Percentiles rank a stretch among this genome's conserved stretches.
Conservation (phyloP, 164 flowering plant genomes). For the Umbellularia californica region DNA sequence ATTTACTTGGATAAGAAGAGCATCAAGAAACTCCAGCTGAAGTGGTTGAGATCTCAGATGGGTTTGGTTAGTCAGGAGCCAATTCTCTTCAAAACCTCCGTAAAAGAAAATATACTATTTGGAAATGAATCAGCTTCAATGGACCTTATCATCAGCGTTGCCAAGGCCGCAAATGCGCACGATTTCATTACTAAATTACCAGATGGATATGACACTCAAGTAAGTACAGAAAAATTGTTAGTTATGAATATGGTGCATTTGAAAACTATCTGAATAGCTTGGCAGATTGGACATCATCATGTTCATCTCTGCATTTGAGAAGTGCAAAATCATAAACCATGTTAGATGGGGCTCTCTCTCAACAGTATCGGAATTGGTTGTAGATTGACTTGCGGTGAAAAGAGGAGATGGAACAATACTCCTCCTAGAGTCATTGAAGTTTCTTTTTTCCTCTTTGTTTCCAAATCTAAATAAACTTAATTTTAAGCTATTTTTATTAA, state of each 20-base stretch:
- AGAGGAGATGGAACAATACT: not conserved
- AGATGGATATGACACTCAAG: slow-evolving; percentile 51
- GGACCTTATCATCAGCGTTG: slow-evolving; percentile 33
- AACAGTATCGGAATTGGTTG: not conserved
- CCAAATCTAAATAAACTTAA: too few species aligned
- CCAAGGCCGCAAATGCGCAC: slow-evolving; percentile 49
- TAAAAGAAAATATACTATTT: slow-evolving; percentile 41
- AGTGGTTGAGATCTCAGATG: slow-evolving; percentile 45
- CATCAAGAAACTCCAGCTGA: slow-evolving; percentile 35
- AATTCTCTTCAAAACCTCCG: slow-evolving; percentile 42
- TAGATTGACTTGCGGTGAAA: not conserved
- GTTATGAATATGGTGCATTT: not conserved
- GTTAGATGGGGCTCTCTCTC: not conserved
- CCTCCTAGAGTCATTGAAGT: too few species aligned
- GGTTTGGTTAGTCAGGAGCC: slow-evolving; percentile 56
- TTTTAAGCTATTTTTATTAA: too few species aligned
- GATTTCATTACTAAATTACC: slow-evolving; percentile 47
- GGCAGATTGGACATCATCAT: not conserved
- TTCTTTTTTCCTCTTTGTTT: too few species aligned
- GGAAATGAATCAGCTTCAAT: slow-evolving; percentile 48
- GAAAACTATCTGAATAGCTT: not conserved
- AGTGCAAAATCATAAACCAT: not conserved
- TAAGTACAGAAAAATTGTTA: slow-evolving; percentile 9
- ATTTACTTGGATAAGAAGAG: slow-evolving; percentile 39
- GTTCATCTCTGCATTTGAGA: not conserved